Percentiles rank a stretch among this genome's conserved stretches.
Conservation (phyloP, 2,329 filamentous ascomycete genomes). For the Calycina herbarum region DNA sequence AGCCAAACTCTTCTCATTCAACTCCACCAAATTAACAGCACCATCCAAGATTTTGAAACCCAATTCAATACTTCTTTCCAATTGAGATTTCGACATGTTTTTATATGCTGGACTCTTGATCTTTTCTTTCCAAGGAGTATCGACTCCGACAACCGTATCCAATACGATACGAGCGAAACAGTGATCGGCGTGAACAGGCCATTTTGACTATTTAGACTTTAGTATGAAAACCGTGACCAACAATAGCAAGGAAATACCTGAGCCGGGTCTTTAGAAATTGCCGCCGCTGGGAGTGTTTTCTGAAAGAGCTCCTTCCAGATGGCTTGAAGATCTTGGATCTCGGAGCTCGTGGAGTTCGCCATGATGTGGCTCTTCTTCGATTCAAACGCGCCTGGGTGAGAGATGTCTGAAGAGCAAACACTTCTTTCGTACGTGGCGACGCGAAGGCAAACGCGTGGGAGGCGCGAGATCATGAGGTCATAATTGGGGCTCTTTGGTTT, state of each 20-base stretch:
- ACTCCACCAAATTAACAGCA: conserved; percentile 39
- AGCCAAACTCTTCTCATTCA: conserved; percentile 43
- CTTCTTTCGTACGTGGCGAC: neutral
- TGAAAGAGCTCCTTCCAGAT: conserved; percentile 32
- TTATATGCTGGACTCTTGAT: conserved; percentile 44
- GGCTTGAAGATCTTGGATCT: conserved; percentile 18
- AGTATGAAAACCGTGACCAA: conserved; percentile 8
- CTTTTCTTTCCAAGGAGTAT: conserved; percentile 44
- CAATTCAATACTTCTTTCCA: conserved; percentile 41
- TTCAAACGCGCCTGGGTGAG: neutral
- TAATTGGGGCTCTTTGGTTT: neutral
- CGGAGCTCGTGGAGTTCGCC: neutral
- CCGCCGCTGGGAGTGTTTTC: conserved; percentile 27
- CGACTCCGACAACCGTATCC: conserved; percentile 42
- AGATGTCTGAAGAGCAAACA: neutral
- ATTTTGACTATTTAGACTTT: conserved; percentile 35
- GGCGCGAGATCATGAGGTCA: conserved; percentile 26
- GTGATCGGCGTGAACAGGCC: conserved; percentile 46
- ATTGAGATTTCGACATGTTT: conserved; percentile 43
- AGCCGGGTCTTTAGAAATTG: conserved; percentile 22
- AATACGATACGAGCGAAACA: conserved; percentile 48
- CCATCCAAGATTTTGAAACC: conserved; percentile 41
- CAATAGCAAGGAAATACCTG: conserved; percentile 18
- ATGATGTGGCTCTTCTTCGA: neutral
- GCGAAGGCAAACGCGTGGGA: conserved; percentile 15